phyloP scores from a whole-genome alignment of 257 asterid species.

The Nicotiana sylvestris region DNA sequence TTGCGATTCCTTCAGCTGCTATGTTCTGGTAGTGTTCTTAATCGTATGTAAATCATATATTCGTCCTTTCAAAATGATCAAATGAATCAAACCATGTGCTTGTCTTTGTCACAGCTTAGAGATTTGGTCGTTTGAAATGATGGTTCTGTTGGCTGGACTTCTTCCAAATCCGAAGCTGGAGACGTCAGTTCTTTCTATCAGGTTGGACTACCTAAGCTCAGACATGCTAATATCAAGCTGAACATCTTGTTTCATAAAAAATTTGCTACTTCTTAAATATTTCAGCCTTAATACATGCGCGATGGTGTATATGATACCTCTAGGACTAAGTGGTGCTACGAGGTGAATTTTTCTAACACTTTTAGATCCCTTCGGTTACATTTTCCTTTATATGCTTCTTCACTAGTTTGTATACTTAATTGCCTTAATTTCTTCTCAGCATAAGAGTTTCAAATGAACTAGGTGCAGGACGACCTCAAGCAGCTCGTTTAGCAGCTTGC shows the following conservation, averaged over 20 bases:
- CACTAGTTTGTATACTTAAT: not conserved
- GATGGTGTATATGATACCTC: constrained; percentile 64
- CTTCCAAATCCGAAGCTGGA: constrained; percentile 71
- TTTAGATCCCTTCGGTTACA: not conserved
- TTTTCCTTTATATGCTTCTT: not conserved
- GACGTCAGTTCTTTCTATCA: constrained; percentile 67
- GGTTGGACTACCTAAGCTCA: constrained; percentile 16
- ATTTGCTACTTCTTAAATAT: not conserved
- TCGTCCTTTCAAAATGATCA: too few relatives aligned
- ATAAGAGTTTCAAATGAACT: constrained; percentile 61
- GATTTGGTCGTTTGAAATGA: constrained; percentile 71
- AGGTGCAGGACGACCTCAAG: constrained; percentile 52
- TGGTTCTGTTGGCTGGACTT: constrained; percentile 72
- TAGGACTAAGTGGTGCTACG: constrained; percentile 62
- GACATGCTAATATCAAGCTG: too few relatives aligned
- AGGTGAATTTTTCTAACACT: constrained; percentile 25
- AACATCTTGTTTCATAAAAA: too few relatives aligned
- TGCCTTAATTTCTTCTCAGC: constrained; percentile 6
- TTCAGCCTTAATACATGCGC: constrained; percentile 48
- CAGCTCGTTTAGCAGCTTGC: constrained; percentile 49
- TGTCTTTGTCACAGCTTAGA: constrained; percentile 44
- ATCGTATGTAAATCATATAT: not conserved
- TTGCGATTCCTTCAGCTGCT: constrained; percentile 20
- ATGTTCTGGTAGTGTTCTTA: constrained; percentile 20
- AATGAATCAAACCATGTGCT: too few relatives aligned